phyloP scores from a whole-genome alignment of 139 green algal species.

The Yamagishiella unicocca region DNA sequence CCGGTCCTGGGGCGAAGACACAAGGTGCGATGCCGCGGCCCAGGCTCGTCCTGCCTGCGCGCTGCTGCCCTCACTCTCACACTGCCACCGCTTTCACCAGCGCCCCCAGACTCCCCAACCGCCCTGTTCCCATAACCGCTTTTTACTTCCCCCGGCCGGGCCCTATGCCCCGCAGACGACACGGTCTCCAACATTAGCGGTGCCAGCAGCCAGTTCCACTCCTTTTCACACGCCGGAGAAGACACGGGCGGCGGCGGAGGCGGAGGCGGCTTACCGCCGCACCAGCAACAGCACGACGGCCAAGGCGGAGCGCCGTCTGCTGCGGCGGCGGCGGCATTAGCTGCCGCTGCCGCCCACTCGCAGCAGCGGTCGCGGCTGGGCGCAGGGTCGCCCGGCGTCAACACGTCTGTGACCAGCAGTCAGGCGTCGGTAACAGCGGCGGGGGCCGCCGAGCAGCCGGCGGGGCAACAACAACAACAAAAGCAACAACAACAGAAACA shows the following conservation, averaged over 20 bases:
- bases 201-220: constrained; percentile 9
- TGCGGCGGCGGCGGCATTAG: too few relatives aligned
- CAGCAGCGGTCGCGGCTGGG: constrained; percentile 4
- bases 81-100: too few relatives aligned
- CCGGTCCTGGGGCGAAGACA: too few relatives aligned
- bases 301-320: too few relatives aligned
- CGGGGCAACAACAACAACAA: background rate
- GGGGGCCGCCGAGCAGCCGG: background rate
- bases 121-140: too few relatives aligned
- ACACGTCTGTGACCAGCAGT: background rate
- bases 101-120: too few relatives aligned
- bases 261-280: background rate
- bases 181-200: background rate
- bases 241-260: background rate
- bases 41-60: too few relatives aligned
- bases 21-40: too few relatives aligned
- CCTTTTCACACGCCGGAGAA: background rate
- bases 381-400: background rate
- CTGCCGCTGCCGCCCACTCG: background rate
- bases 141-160: background rate
- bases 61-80: too few relatives aligned
- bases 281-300: background rate
- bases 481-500: background rate
- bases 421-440: background rate
- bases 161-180: background rate